Base-by-base conservation (phyloP, 2,329 filamentous ascomycete species). In the Colletotrichum liaoningense region DNA sequence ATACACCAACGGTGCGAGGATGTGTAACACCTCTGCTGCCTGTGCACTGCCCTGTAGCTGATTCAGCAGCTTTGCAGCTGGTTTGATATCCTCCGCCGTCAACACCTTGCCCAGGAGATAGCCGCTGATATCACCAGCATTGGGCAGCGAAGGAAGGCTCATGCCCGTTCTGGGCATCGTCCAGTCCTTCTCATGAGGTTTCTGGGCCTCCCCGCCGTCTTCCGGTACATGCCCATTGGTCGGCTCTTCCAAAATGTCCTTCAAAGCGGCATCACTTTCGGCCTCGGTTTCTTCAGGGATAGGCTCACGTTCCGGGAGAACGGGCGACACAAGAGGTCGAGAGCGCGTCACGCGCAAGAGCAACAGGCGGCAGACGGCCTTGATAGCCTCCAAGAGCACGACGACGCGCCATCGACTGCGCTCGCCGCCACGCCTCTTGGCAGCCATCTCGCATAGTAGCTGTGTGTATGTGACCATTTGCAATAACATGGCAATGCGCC, bases 361-460 rank as follows among this genome's bases (percentile, higher is more conserved):
- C 46, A 97, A 84, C 60, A 98, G 84, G 65, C 94, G 88, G 81
- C 96, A 98, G 9, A 97, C 77, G 2, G 96, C 95, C 83, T 98
- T 98, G 79, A 97, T 86, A 1, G 91, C 88, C 84, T 99, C 97
- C 26, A 99, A 86, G 4, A 97, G 80, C 12, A 98, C 92, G 6
- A 98, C 91, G 0, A 97, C 91, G 64, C 94, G 92, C 97, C 97
- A 99, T 35, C 95, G 91, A 30, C 93, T 84, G 79, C 90, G 91
- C 82, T 97, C 90, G 57, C 93, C 95, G 22, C 94, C 94, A 75
- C 92, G 92, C 62, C 96, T 90, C 83, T 97, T 97, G 33, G 95
- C 95, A 33, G 93, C 91, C 97, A 99, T 99, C 82, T 99, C 97
- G 89, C 96, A 97, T n/a, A 99, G 85, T 35, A 99, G 87, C 84